These are phyloP conservation scores for Manihot esculenta DNA, from an alignment of 441 rosid genomes.

Conservation along the genomic window DNA sequence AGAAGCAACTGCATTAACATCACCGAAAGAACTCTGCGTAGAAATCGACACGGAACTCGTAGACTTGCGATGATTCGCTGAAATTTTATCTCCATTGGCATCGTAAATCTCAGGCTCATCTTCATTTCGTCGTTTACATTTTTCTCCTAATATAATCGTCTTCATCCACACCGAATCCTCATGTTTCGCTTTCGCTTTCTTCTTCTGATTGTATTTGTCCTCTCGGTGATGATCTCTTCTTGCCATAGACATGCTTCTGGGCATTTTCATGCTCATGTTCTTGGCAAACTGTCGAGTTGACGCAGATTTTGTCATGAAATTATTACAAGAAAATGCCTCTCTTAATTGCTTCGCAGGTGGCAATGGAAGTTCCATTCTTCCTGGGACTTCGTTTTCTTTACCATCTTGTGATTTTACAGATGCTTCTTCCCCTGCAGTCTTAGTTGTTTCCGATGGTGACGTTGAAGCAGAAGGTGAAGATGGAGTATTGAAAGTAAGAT, in stretches of 20 bases:
- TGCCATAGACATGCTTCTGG: constrained; percentile 39
- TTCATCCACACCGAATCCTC: constrained; percentile 56
- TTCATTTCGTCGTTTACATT: constrained; percentile 48
- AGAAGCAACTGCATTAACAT: constrained; percentile 21
- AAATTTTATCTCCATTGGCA: constrained; percentile 37
- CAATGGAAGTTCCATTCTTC: constrained; percentile 30
- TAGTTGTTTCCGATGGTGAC: background rate
- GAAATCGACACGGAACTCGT: constrained; percentile 36
- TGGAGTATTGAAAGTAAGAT: background rate
- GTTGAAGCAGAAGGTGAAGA: background rate
- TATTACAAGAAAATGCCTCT: constrained; percentile 35
- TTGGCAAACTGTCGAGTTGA: constrained; percentile 28
- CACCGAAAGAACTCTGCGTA: constrained; percentile 34
- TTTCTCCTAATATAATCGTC: constrained; percentile 69
- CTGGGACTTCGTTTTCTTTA: constrained; percentile 1
- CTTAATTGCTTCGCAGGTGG: constrained; percentile 42
- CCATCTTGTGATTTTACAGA: background rate
- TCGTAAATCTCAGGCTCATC: constrained; percentile 37
- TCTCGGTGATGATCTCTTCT: constrained; percentile 14
- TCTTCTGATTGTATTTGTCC: constrained; percentile 13
- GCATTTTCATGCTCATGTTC: constrained; percentile 34
- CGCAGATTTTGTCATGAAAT: constrained; percentile 16
- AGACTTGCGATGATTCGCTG: constrained; percentile 41
- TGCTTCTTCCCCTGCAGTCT: background rate
- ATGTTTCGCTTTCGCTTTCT: constrained; percentile 34